Evolutionary conservation across 140 eudicot species (phyloP).

Genomic region (Anethum foeniculum): DNA sequence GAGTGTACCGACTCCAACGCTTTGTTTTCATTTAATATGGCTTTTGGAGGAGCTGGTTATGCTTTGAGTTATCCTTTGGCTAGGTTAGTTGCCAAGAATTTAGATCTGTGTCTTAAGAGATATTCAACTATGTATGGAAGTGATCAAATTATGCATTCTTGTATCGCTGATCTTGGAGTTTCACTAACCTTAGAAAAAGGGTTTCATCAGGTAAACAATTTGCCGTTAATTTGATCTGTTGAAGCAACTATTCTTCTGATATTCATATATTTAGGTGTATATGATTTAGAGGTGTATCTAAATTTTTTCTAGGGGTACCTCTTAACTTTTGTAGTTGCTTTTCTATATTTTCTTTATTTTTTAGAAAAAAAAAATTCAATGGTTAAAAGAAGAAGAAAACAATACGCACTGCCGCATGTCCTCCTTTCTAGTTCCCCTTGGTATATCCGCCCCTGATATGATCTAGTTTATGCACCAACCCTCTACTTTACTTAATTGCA

Average conservation of each 20-base stretch:
- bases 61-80: conserved; percentile 74
- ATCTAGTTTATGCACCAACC: not conserved
- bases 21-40: conserved; percentile 44
- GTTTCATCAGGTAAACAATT: conserved; percentile 56
- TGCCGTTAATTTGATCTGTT: not conserved
- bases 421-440: not conserved
- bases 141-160: conserved; percentile 53
- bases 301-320: no score
- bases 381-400: not conserved
- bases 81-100: conserved; percentile 39
- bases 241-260: not conserved
- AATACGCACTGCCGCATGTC: not conserved
- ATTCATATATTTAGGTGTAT: not conserved
- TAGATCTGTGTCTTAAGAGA: conserved; percentile 47
- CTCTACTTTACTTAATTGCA: conserved; percentile 2
- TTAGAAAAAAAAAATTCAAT: not conserved
- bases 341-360: not conserved
- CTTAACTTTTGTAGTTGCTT: not conserved
- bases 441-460: not conserved
- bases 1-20: conserved; percentile 35
- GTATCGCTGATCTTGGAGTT: conserved; percentile 72
- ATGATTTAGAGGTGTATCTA: no score
- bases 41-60: conserved; percentile 73
- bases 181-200: conserved; percentile 63
- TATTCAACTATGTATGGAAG: conserved; percentile 37